A percentile compares a stretch with the other conserved stretches of the same genome.
Conservation (phyloP, 192 early-diverging fungal genomes). For the Rhizoclosmatium globosum region DNA sequence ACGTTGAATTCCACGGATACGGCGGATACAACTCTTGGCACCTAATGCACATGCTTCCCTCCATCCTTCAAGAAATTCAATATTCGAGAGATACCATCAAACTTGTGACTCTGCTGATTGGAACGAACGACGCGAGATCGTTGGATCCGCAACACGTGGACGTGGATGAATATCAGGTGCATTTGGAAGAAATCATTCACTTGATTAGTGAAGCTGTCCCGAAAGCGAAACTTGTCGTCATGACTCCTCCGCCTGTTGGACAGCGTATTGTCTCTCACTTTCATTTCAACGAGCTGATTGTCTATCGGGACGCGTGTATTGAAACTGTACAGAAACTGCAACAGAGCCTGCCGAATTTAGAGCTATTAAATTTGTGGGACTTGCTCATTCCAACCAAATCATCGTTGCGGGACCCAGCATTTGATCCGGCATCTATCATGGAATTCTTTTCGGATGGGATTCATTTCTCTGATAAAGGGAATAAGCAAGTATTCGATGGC, state of each 20-base stretch:
- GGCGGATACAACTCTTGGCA: background rate
- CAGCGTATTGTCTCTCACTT: conserved; percentile 42
- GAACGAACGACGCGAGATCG: conserved; percentile 32
- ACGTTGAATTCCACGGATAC: background rate
- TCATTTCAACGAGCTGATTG: background rate
- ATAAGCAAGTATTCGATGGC: background rate
- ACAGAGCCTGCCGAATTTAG: background rate
- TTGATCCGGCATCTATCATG: background rate
- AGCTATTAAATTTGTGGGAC: conserved; percentile 35
- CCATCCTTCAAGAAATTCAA: background rate
- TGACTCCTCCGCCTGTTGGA: conserved; percentile 73
- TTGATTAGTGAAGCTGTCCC: conserved; percentile 66
- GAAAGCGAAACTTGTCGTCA: conserved; percentile 65
- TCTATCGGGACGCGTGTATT: conserved; percentile 37
- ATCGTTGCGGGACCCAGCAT: conserved; percentile 19
- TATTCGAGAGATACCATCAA: background rate
- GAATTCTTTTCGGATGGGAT: conserved; percentile 5
- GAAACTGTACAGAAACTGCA: conserved; percentile 16
- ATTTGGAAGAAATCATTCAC: conserved; percentile 63
- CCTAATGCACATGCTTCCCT: background rate
- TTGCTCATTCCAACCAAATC: background rate
- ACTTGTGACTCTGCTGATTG: conserved; percentile 1
- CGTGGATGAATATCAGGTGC: conserved; percentile 57
- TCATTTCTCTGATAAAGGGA: background rate
- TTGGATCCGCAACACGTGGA: conserved; percentile 53